Conservation (phyloP, 768 basidiomycete genomes). For the Daedaleopsis nitida region DNA sequence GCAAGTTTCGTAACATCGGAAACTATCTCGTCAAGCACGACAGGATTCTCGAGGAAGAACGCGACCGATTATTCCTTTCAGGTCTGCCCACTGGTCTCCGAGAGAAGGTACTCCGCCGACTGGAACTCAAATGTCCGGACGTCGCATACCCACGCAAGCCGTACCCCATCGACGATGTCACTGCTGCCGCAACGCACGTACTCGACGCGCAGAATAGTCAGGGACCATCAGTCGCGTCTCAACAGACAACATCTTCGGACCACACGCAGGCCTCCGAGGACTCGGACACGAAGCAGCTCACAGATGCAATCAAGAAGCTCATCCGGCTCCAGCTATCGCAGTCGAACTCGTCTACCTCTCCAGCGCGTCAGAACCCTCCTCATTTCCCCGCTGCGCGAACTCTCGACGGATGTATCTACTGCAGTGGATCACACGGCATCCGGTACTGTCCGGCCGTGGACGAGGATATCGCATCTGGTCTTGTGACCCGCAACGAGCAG, state of each 20-base stretch:
- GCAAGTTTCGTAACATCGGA: slow-evolving; percentile 23
- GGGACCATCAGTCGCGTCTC: not conserved
- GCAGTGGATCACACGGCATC: slow-evolving; percentile 31
- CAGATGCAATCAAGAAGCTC: too few species aligned
- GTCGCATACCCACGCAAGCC: slow-evolving; percentile 27
- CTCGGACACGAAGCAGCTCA: not conserved
- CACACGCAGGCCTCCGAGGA: too few species aligned
- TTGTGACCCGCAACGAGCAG: slow-evolving; percentile 26
- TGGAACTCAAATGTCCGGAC: slow-evolving; percentile 26
- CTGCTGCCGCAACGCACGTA: slow-evolving; percentile 25
- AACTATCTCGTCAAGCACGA: slow-evolving; percentile 22
- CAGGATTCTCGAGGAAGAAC: slow-evolving; percentile 23
- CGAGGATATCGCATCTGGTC: slow-evolving; percentile 11
- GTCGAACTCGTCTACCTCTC: not conserved
- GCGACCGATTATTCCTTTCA: slow-evolving; percentile 23
- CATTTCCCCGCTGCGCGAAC: not conserved
- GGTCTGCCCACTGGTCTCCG: slow-evolving; percentile 5
- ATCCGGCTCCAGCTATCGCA: not conserved
- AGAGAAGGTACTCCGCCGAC: not conserved
- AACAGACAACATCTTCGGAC: too few species aligned
- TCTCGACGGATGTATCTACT: slow-evolving; percentile 17
- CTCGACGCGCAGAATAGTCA: slow-evolving; percentile 1
- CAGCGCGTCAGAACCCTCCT: not conserved
- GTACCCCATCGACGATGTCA: slow-evolving; percentile 24
- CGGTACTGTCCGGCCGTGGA: slow-evolving; percentile 25